A percentile compares a stretch with the other conserved stretches of the same genome.
Conservation (phyloP, 441 rosid species). For the Eruca vesicaria region DNA sequence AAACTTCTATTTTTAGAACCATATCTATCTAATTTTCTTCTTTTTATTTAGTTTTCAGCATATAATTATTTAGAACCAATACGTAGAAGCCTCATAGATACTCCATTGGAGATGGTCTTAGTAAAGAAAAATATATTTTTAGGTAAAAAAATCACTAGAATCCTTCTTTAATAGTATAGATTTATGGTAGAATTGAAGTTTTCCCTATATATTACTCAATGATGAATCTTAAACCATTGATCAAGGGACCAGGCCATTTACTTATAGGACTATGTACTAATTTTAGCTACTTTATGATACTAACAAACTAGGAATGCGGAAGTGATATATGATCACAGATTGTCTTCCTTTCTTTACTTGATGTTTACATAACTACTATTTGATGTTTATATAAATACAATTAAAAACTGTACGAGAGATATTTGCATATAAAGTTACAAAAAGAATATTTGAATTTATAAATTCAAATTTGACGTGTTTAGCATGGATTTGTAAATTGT, state of each 20-base stretch:
- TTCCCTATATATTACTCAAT: too few relatives aligned
- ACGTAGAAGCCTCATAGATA: too few relatives aligned
- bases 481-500: neutral
- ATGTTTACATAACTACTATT: neutral
- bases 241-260: neutral
- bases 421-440: neutral
- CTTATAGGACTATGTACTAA: neutral
- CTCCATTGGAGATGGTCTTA: too few relatives aligned
- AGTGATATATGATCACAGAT: slow-evolving; percentile 4
- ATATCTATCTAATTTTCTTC: too few relatives aligned
- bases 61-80: too few relatives aligned
- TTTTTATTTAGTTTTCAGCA: too few relatives aligned
- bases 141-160: too few relatives aligned
- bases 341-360: neutral
- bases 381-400: neutral
- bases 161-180: too few relatives aligned
- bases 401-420: neutral
- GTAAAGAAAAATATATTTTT: too few relatives aligned
- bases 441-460: too few relatives aligned
- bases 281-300: neutral
- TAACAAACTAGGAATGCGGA: neutral
- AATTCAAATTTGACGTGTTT: neutral
- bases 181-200: too few relatives aligned
- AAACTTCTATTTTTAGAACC: too few relatives aligned
- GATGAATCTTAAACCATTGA: neutral